These are phyloP conservation scores for Asterophora lycoperdoides DNA, from an alignment of 768 basidiomycete species.

Conservation along the genomic window DNA sequence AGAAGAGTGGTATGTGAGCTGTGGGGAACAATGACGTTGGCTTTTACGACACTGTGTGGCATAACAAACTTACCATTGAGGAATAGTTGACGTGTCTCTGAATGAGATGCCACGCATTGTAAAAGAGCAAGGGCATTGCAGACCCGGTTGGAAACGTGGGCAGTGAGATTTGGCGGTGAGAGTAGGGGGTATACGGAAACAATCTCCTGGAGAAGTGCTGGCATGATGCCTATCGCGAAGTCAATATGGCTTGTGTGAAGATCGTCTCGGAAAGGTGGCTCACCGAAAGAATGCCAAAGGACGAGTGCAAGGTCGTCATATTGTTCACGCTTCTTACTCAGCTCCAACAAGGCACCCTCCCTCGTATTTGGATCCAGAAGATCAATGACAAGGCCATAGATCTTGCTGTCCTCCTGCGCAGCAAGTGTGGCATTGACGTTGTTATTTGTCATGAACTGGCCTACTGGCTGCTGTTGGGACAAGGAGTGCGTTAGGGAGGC, in stretches of 20 bases:
- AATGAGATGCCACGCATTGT: conserved; percentile 97
- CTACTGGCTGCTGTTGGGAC: conserved; percentile 45
- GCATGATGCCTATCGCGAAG: conserved; percentile 79
- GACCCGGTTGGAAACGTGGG: conserved; percentile 96
- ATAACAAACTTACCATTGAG: conserved; percentile 66
- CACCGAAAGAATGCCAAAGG: conserved; percentile 98
- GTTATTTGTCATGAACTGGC: conserved; percentile 36
- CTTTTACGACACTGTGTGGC: conserved; percentile 21
- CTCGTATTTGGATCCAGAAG: conserved; percentile 78
- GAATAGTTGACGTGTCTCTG: conserved; percentile 93
- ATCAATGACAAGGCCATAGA: conserved; percentile 87
- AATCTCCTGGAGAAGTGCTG: conserved; percentile 94
- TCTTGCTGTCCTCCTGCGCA: conserved; percentile 64
- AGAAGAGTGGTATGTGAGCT: conserved; percentile 97
- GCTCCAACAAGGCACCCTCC: conserved; percentile 86
- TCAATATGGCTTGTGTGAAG: not conserved
- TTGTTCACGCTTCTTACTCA: conserved; percentile 98
- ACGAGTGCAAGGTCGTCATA: conserved; percentile 98
- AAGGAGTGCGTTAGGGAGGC: conserved; percentile 53
- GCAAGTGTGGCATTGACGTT: conserved; percentile 23
- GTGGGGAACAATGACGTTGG: conserved; percentile 47
- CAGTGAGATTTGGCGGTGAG: conserved; percentile 92
- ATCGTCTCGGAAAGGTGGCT: conserved; percentile 18
- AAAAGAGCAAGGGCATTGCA: conserved; percentile 97
- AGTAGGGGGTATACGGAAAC: conserved; percentile 96